Evolutionary conservation across 1,284 basidiomycete genomes (phyloP).

Genomic region (Cryptococcus neoformans): DNA sequence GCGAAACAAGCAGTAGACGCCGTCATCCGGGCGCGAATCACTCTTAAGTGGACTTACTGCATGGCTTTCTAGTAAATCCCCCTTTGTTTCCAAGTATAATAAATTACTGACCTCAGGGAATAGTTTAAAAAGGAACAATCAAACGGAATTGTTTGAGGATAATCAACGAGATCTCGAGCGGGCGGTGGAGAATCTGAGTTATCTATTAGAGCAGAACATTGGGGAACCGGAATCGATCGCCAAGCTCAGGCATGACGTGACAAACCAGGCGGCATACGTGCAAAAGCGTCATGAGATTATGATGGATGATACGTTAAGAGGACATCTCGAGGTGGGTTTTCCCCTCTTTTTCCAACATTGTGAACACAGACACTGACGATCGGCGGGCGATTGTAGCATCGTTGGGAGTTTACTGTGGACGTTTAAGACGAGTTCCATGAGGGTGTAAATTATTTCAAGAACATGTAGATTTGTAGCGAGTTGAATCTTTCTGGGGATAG

Average conservation of each 20-base stretch:
- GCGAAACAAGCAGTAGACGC: constrained; percentile 96
- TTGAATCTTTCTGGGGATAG: too few relatives aligned
- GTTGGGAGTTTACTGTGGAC: constrained; percentile 51
- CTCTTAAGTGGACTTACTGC: constrained; percentile 99
- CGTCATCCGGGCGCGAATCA: constrained; percentile 84
- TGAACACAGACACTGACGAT: not conserved
- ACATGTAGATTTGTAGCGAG: too few relatives aligned
- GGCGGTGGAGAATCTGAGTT: constrained; percentile 92
- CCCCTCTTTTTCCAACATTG: not conserved
- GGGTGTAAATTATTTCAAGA: too few relatives aligned
- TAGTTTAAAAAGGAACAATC: constrained; percentile 69
- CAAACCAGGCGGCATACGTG: constrained; percentile 95
- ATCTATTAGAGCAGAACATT: constrained; percentile 85
- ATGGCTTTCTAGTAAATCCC: constrained; percentile 84
- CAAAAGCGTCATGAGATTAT: constrained; percentile 94
- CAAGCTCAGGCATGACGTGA: constrained; percentile 81
- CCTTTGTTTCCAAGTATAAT: not conserved
- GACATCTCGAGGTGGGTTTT: constrained; percentile 75
- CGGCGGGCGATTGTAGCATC: constrained; percentile 10
- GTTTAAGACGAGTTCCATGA: not conserved
- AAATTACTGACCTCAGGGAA: not conserved
- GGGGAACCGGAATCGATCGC: constrained; percentile 75
- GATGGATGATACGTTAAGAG: constrained; percentile 87
- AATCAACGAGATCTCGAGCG: constrained; percentile 94
- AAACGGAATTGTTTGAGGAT: constrained; percentile 96